These are phyloP conservation scores for Crithidia expoeki DNA, from an alignment of 208 protist genomes.

Conservation along the genomic window DNA sequence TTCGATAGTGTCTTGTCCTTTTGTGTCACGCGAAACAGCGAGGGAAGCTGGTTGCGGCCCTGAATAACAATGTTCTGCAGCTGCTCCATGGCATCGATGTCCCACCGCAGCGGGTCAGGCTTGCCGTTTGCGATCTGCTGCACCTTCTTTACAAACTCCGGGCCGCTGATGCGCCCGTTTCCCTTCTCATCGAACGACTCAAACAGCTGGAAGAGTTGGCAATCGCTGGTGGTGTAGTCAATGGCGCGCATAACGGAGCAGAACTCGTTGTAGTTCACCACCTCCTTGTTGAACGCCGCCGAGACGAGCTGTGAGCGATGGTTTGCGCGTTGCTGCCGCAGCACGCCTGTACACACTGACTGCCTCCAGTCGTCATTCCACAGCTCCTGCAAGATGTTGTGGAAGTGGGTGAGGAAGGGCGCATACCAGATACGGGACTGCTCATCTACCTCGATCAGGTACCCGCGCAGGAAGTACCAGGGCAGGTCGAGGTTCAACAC, in stretches of 20 bases:
- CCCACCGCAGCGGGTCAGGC: constrained; percentile 76
- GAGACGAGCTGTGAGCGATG: constrained; percentile 80
- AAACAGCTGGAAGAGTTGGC: constrained; percentile 87
- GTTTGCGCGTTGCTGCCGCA: constrained; percentile 80
- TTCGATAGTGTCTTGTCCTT: constrained; percentile 59
- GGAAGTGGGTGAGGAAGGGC: constrained; percentile 70
- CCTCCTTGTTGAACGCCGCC: constrained; percentile 73
- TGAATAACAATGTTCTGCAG: constrained; percentile 88
- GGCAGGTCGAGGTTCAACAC: constrained; percentile 85
- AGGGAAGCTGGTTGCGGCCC: constrained; percentile 70
- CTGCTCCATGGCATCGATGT: constrained; percentile 86
- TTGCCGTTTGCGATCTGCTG: constrained; percentile 49
- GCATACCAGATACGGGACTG: constrained; percentile 79
- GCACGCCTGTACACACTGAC: constrained; percentile 55
- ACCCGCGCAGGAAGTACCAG: constrained; percentile 88
- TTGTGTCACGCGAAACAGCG: constrained; percentile 66
- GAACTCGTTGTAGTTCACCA: constrained; percentile 88
- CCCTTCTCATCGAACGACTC: constrained; percentile 67
- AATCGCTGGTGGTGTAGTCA: constrained; percentile 85
- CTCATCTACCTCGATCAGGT: constrained; percentile 77
- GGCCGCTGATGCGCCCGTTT: constrained; percentile 69
- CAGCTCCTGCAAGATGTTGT: constrained; percentile 73
- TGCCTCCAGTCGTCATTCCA: constrained; percentile 79
- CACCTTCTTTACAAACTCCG: constrained; percentile 67
- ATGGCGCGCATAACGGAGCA: constrained; percentile 84